A percentile compares a stretch with the other conserved stretches of the same genome.
Conservation (phyloP, 352 stramenopile species). For the Globisporangium ultimum region DNA sequence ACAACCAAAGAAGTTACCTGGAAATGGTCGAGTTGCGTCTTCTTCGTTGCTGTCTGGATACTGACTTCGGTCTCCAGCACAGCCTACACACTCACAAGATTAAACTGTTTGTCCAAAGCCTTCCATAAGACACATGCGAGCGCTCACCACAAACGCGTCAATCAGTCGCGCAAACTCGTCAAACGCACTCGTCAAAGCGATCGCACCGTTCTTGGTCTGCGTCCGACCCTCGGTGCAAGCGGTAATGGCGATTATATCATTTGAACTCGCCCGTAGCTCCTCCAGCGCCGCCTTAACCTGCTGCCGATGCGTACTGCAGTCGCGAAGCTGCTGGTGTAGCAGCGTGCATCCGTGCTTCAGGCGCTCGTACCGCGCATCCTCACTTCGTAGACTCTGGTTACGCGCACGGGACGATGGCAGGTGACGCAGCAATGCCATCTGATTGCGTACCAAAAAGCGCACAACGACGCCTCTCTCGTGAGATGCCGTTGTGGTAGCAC, state of each 20-base stretch:
- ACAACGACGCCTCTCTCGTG: slow-evolving; percentile 11
- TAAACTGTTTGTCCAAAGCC: too few species aligned
- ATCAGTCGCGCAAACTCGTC: slow-evolving; percentile 2
- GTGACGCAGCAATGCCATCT: slow-evolving; percentile 14
- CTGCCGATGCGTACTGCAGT: slow-evolving; percentile 21
- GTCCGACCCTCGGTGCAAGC: not conserved
- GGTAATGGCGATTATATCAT: slow-evolving; percentile 3
- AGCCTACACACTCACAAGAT: too few species aligned
- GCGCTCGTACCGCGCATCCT: slow-evolving; percentile 33
- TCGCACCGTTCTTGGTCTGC: slow-evolving; percentile 5
- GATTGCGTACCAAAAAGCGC: slow-evolving; percentile 18
- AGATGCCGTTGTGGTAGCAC: not conserved
- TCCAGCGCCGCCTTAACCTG: slow-evolving; percentile 21
- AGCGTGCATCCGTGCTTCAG: slow-evolving; percentile 24
- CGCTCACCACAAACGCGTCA: slow-evolving; percentile 11
- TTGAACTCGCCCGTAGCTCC: slow-evolving; percentile 15
- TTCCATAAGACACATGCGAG: slow-evolving; percentile 6
- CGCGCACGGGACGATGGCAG: slow-evolving; percentile 2
- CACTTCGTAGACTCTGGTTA: not conserved
- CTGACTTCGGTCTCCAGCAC: slow-evolving; percentile 24
- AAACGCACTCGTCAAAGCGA: not conserved
- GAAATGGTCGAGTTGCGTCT: slow-evolving; percentile 29
- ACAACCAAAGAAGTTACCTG: slow-evolving; percentile 14
- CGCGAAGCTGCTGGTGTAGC: slow-evolving; percentile 28
- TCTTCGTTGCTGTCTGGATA: slow-evolving; percentile 28